Percentiles rank a stretch among this genome's conserved stretches.
Evolutionary conservation across 2,329 filamentous ascomycete species (phyloP).

Genomic region (Lasiodiplodia sp.): DNA sequence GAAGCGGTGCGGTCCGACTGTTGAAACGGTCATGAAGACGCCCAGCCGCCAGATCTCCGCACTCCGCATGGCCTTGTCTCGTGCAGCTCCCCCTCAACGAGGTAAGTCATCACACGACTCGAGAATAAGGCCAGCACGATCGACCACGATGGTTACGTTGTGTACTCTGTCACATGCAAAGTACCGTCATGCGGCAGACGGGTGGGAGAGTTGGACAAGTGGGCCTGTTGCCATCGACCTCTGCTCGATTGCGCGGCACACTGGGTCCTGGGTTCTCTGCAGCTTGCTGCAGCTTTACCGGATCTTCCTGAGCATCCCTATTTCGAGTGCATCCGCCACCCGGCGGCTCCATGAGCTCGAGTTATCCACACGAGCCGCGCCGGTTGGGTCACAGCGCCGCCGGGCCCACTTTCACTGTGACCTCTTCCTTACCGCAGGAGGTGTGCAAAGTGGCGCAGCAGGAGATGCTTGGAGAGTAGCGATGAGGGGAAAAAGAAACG

Average conservation of each 20-base stretch:
- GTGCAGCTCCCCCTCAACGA: not conserved
- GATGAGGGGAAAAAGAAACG: not conserved
- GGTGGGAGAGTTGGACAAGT: not conserved
- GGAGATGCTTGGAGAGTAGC: not conserved
- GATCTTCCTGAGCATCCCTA: not conserved
- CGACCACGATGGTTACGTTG: not conserved
- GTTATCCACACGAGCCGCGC: conserved; percentile 1
- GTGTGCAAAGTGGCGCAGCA: conserved; percentile 18
- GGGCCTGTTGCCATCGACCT: not conserved
- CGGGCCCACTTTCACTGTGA: not conserved
- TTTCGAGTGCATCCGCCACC: not conserved
- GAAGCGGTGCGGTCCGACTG: not conserved
- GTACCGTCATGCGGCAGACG: not conserved
- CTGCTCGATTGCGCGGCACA: too few species aligned
- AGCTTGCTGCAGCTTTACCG: not conserved
- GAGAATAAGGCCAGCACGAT: conserved; percentile 1
- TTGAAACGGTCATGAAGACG: conserved; percentile 6
- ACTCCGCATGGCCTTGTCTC: not conserved
- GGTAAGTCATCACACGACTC: conserved; percentile 10
- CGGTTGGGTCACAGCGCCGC: not conserved
- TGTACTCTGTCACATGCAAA: conserved; percentile 6
- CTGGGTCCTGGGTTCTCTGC: not conserved
- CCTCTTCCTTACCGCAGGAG: not conserved
- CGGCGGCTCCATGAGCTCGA: not conserved
- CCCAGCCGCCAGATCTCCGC: conserved; percentile 12